Evolutionary conservation across 164 flowering plant genomes (phyloP), one percentile per base, ranked within the genome.

Genomic region (Tetrastigma voinierianum): DNA sequence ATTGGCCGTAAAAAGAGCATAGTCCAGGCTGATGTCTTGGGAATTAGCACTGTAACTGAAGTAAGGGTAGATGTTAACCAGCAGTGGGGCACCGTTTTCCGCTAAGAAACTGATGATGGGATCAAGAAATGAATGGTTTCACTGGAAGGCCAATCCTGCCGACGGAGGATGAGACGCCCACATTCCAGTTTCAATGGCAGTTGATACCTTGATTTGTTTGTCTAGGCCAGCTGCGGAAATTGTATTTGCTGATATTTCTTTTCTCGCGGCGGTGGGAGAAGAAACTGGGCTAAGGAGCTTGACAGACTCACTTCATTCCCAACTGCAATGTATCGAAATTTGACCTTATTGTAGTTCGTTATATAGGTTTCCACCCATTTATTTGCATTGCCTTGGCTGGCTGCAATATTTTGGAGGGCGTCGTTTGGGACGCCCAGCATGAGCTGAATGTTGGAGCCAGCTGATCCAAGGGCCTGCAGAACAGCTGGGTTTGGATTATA

Each of bases 311-410:
- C 72, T 65, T 83, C 87, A 23, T 83, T 83, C 5, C 87, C 86
- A 13, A 83, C 84, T 0, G 82, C 77, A 25, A 82, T 78, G 76
- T 77, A 79, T 6, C 63, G 60, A 57, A 83, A 69, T 1, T 32
- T 68, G 48, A 79, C 82, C 24, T 68, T 49, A 32, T 24, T 57
- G 53, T 70, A 70, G 67, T 65, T 72, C 40, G 1, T 40, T 10
- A 84, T 68, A 25, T 84, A 77, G 72, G 61, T 51, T 57, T 62
- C 82, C 57, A 84, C 82, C 87, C 87, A 84, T 6, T 40, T 8
- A 10, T 70, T 59, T 5, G 87, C 87, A 12, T 57, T 61, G 18
- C 32, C 58, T 45, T 72, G 76, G 66, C 51, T 67, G 12, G 76
- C 18, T 1, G 82, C 80, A 4, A 84, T 45, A 4, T 21, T 2